Percentiles rank a stretch among this genome's conserved stretches.
Evolutionary conservation across 2,329 filamentous ascomycete genomes (phyloP).

Genomic region (Colletotrichum sp.): DNA sequence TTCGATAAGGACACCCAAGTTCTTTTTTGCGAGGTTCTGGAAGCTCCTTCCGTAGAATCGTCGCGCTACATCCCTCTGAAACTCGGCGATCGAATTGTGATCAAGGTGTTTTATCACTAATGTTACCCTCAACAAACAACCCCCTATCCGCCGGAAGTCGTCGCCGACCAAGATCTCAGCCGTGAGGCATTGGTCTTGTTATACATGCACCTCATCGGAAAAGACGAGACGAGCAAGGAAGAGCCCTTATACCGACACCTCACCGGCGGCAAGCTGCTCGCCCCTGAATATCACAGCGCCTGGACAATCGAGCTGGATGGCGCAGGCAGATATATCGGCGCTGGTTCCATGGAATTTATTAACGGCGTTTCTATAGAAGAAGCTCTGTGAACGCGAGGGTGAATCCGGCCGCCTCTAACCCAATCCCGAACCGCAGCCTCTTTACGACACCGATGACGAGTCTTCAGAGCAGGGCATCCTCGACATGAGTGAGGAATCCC

Average conservation of each 20-base stretch:
- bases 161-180: not conserved
- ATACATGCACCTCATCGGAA: not conserved
- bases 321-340: fast-evolving
- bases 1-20: fast-evolving
- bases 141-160: not conserved
- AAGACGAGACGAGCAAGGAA: too few relatives aligned
- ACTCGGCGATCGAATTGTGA: not conserved
- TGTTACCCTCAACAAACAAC: fast-evolving
- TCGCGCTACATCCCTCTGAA: not conserved
- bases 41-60: not conserved
- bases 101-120: fast-evolving
- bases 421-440: fast-evolving
- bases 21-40: not conserved
- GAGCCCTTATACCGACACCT: not conserved
- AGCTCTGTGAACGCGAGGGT: not conserved
- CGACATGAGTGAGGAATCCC: fast-evolving
- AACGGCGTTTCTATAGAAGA: not conserved
- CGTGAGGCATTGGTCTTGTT: fast-evolving
- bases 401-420: too few relatives aligned
- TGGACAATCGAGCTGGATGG: not conserved
- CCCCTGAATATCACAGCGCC: not conserved
- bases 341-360: not conserved
- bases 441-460: not conserved
- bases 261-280: not conserved
- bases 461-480: not conserved